phyloP scores from a whole-genome alignment of 352 stramenopile species.

The Halophytophthora polymorphica region DNA sequence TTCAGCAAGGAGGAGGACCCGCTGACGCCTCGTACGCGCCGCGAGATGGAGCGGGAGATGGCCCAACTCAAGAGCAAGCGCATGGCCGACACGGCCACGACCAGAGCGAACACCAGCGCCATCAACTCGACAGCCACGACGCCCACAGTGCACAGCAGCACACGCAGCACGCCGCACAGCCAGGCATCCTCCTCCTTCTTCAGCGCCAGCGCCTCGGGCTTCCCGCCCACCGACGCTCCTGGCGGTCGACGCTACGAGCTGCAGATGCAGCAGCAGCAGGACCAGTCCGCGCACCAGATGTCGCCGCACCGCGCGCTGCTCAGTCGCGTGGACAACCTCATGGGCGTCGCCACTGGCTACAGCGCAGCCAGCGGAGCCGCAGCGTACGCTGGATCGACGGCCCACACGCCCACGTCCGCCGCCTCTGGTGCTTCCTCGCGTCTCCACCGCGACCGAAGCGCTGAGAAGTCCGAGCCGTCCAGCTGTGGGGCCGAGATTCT shows the following conservation, averaged over 20 bases:
- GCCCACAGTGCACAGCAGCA: slow-evolving; percentile 21
- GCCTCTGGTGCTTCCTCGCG: slow-evolving; percentile 6
- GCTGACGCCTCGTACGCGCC: slow-evolving; percentile 44
- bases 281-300: slow-evolving; percentile 22
- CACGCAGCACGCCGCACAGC: slow-evolving; percentile 21
- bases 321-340: slow-evolving; percentile 52
- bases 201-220: slow-evolving; percentile 12
- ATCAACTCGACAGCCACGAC: slow-evolving; percentile 30
- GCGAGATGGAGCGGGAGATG: slow-evolving; percentile 46
- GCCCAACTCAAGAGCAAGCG: slow-evolving; percentile 21
- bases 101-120: slow-evolving; percentile 13
- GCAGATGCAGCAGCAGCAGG: slow-evolving; percentile 6
- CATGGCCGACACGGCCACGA: background rate
- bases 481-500: slow-evolving; percentile 68
- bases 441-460: slow-evolving; percentile 25
- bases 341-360: slow-evolving; percentile 22
- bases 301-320: slow-evolving; percentile 65
- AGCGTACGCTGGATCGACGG: no score
- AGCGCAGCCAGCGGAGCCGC: slow-evolving; percentile 4
- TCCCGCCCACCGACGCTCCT: background rate
- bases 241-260: slow-evolving; percentile 6
- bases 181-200: slow-evolving; percentile 20
- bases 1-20: slow-evolving; percentile 33
- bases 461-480: slow-evolving; percentile 52
- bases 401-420: slow-evolving; percentile 12